Percentiles rank a stretch among this genome's conserved stretches.
These are phyloP conservation scores for Plasmodium inui DNA, from an alignment of 169 alveolate species.

Conservation along the genomic window DNA sequence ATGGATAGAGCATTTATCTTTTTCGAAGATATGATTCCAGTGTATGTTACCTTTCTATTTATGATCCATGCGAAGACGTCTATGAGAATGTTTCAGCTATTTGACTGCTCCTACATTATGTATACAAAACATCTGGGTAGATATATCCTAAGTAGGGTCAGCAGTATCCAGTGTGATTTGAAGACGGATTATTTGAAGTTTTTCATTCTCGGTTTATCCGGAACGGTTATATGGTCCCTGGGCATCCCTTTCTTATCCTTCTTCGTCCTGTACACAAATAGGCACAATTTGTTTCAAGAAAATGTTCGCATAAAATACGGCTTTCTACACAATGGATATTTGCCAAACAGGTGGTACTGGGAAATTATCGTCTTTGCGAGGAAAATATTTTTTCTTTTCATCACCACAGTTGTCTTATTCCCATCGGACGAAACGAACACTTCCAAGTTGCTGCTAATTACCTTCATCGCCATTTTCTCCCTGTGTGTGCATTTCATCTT, in stretches of 20 bases:
- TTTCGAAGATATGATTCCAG: constrained; percentile 90
- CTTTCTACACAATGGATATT: constrained; percentile 89
- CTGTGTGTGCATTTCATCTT: constrained; percentile 82
- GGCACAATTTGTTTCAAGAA: constrained; percentile 83
- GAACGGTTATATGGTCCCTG: constrained; percentile 86
- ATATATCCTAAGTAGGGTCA: constrained; percentile 85
- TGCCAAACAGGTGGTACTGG: constrained; percentile 89
- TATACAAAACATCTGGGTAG: constrained; percentile 73
- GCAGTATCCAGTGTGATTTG: constrained; percentile 84
- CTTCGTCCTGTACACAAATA: constrained; percentile 81
- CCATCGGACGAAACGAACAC: constrained; percentile 82
- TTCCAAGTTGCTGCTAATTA: constrained; percentile 84
- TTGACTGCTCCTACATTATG: constrained; percentile 85
- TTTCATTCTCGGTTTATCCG: constrained; percentile 84
- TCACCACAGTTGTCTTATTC: constrained; percentile 83
- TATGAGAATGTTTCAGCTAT: constrained; percentile 84
- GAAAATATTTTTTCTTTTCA: constrained; percentile 83
- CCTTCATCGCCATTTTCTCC: constrained; percentile 84
- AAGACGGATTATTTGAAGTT: constrained; percentile 79
- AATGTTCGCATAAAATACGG: constrained; percentile 87
- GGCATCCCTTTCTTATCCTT: constrained; percentile 89
- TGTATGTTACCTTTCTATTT: constrained; percentile 88
- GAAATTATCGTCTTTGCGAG: constrained; percentile 88
- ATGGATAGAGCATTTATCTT: constrained; percentile 78
- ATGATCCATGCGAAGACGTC: constrained; percentile 86